Evolutionary conservation across 306 rosid species (phyloP), one percentile per base, ranked within the genome.

Genomic region (Ochetophila trinervis): DNA sequence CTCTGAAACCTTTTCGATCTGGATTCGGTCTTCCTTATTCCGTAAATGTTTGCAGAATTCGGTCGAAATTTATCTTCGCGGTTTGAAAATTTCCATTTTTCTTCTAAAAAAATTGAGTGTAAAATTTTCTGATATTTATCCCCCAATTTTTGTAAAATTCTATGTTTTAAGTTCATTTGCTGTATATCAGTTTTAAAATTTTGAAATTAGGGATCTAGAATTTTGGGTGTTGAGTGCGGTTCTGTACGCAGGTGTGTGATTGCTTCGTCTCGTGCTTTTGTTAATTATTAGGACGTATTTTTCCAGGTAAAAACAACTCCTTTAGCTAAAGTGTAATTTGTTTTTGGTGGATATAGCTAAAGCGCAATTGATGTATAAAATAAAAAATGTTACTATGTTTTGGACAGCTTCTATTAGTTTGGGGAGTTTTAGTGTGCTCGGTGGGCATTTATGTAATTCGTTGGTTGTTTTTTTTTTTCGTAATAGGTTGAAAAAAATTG

Each of bases 301-400:
- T 13, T 56, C 65, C 80, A 57, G 75, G 72, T 70, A 64, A 62
- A 18, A 32, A 35, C 53, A 49, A 60, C 51, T 69, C 45, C 53
- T 64, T 60, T 20, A 57, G 76, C 63, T 70, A 44, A 27, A 58
- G 58, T n/a, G n/a, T 55, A 50, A 45, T 44, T 8, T 21, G 56
- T n/a, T n/a, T n/a, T n/a, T n/a, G n/a, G n/a, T n/a, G n/a, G n/a
- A n/a, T n/a, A n/a, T 20, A 57, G 76, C 63, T 70, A 44, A 27
- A 58, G 58, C n/a, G n/a, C 48, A 50, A 45, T 44, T 16, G 19
- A 5, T 40, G 45, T 10, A 40, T 40, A 10, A 40, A 40, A 2
- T 37, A 37, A 37, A 37, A 3, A 37, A 6, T 40, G 2, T 40
- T 49, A 17, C 12, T 50, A 3, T 10, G n/a, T 53, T 53, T 34